These are phyloP conservation scores for Setaria viridis DNA, from an alignment of 202 grass and related monocot species.

Conservation along the genomic window DNA sequence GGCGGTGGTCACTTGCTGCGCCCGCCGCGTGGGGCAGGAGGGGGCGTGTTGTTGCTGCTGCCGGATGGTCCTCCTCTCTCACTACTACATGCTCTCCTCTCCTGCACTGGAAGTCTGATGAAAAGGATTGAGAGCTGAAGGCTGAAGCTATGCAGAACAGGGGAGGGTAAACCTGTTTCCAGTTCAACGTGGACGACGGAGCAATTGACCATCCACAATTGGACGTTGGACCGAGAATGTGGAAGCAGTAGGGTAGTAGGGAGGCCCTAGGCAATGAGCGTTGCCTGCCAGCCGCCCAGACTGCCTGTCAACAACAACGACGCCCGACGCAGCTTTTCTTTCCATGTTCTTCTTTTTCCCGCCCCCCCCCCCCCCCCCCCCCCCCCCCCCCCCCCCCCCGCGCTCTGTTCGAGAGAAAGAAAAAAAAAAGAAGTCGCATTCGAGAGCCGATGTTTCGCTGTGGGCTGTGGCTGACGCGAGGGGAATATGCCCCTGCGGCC, in stretches of 20 bases:
- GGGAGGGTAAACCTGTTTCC: not conserved
- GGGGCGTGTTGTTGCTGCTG: not conserved
- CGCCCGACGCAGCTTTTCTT: not conserved
- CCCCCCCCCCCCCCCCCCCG: not conserved
- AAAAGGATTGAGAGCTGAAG: not conserved
- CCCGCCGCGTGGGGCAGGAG: not conserved
- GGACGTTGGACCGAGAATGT: not conserved
- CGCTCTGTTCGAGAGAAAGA: too few species aligned
- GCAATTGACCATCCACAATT: not conserved
- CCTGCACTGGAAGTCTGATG: not conserved
- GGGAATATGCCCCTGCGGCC: conserved; percentile 15
- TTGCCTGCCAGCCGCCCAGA: not conserved
- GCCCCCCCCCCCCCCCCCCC: too few species aligned
- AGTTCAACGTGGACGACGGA: not conserved
- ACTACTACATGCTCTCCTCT: not conserved
- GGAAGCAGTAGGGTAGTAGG: not conserved
- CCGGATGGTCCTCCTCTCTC: not conserved
- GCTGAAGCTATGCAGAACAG: not conserved
- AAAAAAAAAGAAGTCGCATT: not conserved
- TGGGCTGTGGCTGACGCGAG: not conserved
- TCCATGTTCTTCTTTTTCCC: not conserved
- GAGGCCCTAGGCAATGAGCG: not conserved
- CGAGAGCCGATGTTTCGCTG: not conserved
- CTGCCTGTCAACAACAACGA: not conserved
- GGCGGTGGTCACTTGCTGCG: not conserved